Evolutionary conservation across 2,329 filamentous ascomycete species (phyloP), one percentile per base, ranked within the genome.

Genomic region (Aspergillus eucalypticola): DNA sequence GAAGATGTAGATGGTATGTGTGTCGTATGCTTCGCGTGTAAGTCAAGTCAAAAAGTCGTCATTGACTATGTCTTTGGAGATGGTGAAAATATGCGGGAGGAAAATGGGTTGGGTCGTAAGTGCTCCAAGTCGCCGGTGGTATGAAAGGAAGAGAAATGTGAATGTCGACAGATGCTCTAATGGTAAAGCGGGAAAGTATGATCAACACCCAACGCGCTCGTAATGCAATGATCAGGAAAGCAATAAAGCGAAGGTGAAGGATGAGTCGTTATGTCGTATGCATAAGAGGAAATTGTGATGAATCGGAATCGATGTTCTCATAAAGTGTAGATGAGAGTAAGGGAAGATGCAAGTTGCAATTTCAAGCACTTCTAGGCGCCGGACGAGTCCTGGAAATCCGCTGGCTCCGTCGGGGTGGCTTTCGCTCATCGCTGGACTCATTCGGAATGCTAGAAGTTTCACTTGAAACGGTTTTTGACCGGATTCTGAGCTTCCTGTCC

Each of bases 391-490:
- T 54, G 8, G 65, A 60, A 38, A 67, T 48, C 10, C 66, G 66
- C 17, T 65, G 59, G 53, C 66, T 68, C 19, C 66, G 66, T 39
- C 66, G 64, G 27, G 60, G 53, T 38, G 61, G 63, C 44, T 66
- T 68, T 32, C 21, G 59, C 7, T 65, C 64, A 42, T 57, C 57
- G 32, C 48, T 64, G 21, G 63, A 53, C 25, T 66, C 64, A 27
- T 41, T 60, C 35, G 57, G 54, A 38, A 59, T 61, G 51, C 56
- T 64, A 25, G 58, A 29, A n/a, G 60, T 49, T 39, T 65, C 61
- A 29, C 55, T 59, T n/a, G 58, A 41, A 25, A 46, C 58, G 10
- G 55, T 35, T 38, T 54, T 38, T 25, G 57, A 53, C 53, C 56
- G 62, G n/a, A 23, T 42, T 27, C 53, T 60, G 13, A 48, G 29